Evolutionary conservation across 495 filamentous ascomycete genomes (phyloP).

Genomic region (Xylaria bambusicola): DNA sequence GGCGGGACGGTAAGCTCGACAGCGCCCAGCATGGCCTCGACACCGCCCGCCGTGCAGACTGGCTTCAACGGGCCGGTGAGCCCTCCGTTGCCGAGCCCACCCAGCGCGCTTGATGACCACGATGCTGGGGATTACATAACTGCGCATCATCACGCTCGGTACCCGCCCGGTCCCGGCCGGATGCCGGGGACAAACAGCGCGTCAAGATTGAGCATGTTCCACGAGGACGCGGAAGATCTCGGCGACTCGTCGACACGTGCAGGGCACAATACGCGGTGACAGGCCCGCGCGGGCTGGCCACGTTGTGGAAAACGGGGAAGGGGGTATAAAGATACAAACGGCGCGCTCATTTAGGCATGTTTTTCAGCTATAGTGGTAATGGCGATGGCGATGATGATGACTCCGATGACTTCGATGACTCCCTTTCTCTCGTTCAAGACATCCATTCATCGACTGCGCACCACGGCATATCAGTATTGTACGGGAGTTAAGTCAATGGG

Average conservation of each 20-base stretch:
- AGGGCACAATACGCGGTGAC: not conserved
- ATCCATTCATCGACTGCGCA: not conserved
- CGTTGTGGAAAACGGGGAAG: not conserved
- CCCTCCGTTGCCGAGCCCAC: slow-evolving; percentile 26
- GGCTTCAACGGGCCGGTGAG: slow-evolving; percentile 11
- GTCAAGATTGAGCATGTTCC: slow-evolving; percentile 40
- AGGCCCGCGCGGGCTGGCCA: not conserved
- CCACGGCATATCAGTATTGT: not conserved
- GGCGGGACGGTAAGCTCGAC: slow-evolving; percentile 46
- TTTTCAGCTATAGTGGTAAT: too few relatives aligned
- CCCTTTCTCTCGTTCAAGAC: not conserved
- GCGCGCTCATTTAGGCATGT: not conserved
- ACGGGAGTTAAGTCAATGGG: not conserved
- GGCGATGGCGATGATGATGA: too few relatives aligned
- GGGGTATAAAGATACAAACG: not conserved
- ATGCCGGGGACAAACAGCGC: slow-evolving; percentile 18
- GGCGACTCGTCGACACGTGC: slow-evolving; percentile 13
- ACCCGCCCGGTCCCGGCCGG: not conserved
- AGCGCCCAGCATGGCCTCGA: slow-evolving; percentile 13
- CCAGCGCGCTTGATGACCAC: slow-evolving; percentile 22
- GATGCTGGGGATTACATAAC: slow-evolving; percentile 32
- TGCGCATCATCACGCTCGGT: slow-evolving; percentile 4
- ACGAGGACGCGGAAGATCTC: slow-evolving; percentile 38
- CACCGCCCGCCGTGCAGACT: slow-evolving; percentile 13
- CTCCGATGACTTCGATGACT: too few relatives aligned